A percentile compares a stretch with the other conserved stretches of the same genome.
Conservation (phyloP, 495 filamentous ascomycete genomes). For the Apodospora peruviana region DNA sequence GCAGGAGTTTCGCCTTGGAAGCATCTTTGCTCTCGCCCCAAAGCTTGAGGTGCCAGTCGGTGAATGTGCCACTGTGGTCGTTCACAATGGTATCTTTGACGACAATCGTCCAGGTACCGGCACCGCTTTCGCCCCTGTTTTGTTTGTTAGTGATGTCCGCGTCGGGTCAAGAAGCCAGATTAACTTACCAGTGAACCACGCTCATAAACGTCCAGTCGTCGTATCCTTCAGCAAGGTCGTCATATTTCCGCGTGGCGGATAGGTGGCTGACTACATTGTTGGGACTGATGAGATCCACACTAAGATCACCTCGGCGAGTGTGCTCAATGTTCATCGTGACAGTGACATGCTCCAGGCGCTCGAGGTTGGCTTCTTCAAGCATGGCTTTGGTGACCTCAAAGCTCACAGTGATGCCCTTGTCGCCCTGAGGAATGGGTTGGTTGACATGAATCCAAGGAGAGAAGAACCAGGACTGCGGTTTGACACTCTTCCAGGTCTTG, state of each 20-base stretch:
- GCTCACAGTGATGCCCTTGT: conserved; percentile 67
- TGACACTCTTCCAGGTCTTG: conserved; percentile 79
- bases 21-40: conserved; percentile 86
- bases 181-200: conserved; percentile 84
- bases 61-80: conserved; percentile 66
- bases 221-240: conserved; percentile 66
- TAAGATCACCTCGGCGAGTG: conserved; percentile 79
- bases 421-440: conserved; percentile 79
- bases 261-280: conserved; percentile 77
- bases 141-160: conserved; percentile 19
- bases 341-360: conserved; percentile 85
- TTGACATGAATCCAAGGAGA: conserved; percentile 91
- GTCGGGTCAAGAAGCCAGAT: background rate
- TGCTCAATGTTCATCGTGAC: conserved; percentile 96
- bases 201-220: conserved; percentile 98
- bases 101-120: conserved; percentile 85
- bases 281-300: conserved; percentile 86
- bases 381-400: conserved; percentile 74
- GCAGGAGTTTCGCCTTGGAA: conserved; percentile 61
- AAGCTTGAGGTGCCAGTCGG: conserved; percentile 89
- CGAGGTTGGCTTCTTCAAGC: conserved; percentile 76
- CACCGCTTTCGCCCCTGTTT: conserved; percentile 76
- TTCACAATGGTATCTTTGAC: conserved; percentile 85
- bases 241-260: conserved; percentile 61
- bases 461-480: conserved; percentile 94